Evolutionary conservation across 352 stramenopile genomes (phyloP).

Genomic region (Pythium sukuiense): DNA sequence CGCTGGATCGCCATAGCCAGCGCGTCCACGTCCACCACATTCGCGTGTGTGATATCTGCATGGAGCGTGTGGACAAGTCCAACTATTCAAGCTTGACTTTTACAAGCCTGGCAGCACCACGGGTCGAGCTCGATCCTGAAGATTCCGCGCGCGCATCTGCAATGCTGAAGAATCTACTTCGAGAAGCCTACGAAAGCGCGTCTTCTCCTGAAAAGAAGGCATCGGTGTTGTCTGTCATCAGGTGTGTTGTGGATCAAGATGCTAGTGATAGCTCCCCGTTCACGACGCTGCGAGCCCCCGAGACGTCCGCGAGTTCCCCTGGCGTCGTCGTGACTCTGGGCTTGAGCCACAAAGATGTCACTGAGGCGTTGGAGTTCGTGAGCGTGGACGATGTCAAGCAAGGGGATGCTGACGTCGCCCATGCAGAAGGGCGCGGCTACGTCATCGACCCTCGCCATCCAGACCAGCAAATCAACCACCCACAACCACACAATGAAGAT

Average conservation of each 20-base stretch:
- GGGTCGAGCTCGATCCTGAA: conserved; percentile 26
- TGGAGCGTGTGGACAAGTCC: conserved; percentile 51
- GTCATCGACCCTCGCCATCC: too few relatives aligned
- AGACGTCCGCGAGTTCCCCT: too few relatives aligned
- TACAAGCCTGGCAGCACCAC: conserved; percentile 27
- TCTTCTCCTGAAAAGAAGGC: conserved; percentile 35
- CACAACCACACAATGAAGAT: conserved; percentile 37
- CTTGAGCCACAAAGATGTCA: not conserved
- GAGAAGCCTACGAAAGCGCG: conserved; percentile 36
- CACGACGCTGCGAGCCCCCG: too few relatives aligned
- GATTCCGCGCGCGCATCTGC: conserved; percentile 28
- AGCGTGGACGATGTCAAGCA: too few relatives aligned
- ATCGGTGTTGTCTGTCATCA: conserved; percentile 47
- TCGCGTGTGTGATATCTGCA: conserved; percentile 55
- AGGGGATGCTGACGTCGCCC: too few relatives aligned
- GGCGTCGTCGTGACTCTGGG: too few relatives aligned
- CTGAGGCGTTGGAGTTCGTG: too few relatives aligned
- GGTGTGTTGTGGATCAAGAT: conserved; percentile 41
- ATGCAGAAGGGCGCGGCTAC: too few relatives aligned
- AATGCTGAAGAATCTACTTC: conserved; percentile 38
- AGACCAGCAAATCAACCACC: too few relatives aligned
- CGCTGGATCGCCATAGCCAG: not conserved
- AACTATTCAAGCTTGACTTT: conserved; percentile 51
- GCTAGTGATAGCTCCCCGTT: not conserved
- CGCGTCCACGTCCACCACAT: conserved; percentile 27